A percentile compares a stretch with the other conserved stretches of the same genome.
phyloP scores from a whole-genome alignment of 169 alveolate genomes.

The Plasmodium vivax region DNA sequence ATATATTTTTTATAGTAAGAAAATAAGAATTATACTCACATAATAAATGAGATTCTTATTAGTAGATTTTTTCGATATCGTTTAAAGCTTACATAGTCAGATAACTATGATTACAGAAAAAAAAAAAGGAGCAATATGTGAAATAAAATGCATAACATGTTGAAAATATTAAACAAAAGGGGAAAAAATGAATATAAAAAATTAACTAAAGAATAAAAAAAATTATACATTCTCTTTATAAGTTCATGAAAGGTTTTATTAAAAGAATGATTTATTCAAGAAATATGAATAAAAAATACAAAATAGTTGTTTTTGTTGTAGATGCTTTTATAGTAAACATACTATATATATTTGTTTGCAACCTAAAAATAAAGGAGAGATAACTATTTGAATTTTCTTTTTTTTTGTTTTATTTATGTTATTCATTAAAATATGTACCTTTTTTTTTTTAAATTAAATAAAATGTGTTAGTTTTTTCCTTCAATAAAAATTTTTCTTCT shows the following conservation, averaged over 20 bases:
- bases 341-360: not conserved
- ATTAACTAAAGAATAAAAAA: too few species aligned
- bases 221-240: too few species aligned
- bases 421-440: not conserved
- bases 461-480: too few species aligned
- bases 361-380: not conserved
- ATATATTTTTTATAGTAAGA: too few species aligned
- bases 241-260: too few species aligned
- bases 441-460: too few species aligned
- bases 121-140: not conserved
- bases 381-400: too few species aligned
- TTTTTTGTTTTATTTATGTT: too few species aligned
- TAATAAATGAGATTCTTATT: too few species aligned
- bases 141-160: not conserved
- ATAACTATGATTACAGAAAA: not conserved
- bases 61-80: not conserved
- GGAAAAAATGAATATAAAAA: not conserved
- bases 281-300: not conserved
- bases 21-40: too few species aligned
- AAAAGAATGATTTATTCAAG: too few species aligned
- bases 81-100: not conserved
- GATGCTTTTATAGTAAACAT: not conserved
- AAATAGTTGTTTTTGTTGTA: not conserved
- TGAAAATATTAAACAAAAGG: not conserved
- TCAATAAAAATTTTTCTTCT: too few species aligned